Evolutionary conservation across 176 grass and related monocot species (phyloP).

Genomic region (Aegilops bicornis): DNA sequence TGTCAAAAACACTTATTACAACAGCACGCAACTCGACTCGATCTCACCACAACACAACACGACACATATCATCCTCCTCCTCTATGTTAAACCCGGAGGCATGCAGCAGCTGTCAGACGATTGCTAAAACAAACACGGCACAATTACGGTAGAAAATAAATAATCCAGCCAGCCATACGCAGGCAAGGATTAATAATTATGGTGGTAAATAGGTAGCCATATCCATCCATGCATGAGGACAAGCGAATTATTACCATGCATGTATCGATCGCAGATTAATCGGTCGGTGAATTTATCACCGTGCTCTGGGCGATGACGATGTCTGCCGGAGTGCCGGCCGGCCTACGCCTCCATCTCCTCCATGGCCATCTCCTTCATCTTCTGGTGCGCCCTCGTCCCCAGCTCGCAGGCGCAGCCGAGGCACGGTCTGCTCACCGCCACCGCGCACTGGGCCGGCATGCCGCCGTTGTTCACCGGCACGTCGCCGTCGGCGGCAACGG

Average conservation of each 20-base stretch:
- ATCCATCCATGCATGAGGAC: not conserved
- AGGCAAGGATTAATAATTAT: not conserved
- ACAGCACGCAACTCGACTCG: not conserved
- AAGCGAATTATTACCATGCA: conserved; percentile 35
- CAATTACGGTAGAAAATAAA: not conserved
- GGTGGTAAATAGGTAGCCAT: conserved; percentile 22
- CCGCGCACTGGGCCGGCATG: conserved; percentile 4
- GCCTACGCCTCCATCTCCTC: conserved; percentile 65
- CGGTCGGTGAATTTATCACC: not conserved
- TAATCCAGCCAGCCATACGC: not conserved
- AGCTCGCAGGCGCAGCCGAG: conserved; percentile 53
- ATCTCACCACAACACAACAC: not conserved
- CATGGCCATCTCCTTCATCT: conserved; percentile 67
- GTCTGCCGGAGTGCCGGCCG: not conserved
- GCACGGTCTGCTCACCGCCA: conserved; percentile 44
- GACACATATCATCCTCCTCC: not conserved
- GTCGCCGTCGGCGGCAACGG: not conserved
- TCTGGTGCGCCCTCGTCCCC: conserved; percentile 63
- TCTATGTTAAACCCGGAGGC: conserved; percentile 12
- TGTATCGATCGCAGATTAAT: not conserved
- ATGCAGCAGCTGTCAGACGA: conserved; percentile 6
- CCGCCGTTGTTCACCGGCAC: not conserved
- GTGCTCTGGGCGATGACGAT: not conserved
- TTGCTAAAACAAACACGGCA: not conserved
- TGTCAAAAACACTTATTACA: conserved; percentile 31